Percentiles rank a stretch among this genome's conserved stretches.
These are phyloP conservation scores for Aspergillus alliaceus DNA, from an alignment of 2,329 filamentous ascomycete genomes.

Conservation along the genomic window DNA sequence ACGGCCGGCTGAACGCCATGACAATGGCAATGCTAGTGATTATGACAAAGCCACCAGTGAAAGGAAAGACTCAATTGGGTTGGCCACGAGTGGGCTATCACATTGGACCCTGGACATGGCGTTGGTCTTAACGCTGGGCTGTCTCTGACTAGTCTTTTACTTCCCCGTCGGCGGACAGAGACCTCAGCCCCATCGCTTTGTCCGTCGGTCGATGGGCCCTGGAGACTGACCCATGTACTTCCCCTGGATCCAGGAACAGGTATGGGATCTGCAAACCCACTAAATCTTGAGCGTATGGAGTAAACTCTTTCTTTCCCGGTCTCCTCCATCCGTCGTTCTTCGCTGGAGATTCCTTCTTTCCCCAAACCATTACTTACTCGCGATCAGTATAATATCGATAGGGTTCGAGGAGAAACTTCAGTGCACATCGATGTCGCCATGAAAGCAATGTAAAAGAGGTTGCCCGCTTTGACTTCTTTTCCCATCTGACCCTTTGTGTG, in stretches of 20 bases:
- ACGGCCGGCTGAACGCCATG: background rate
- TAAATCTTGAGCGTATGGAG: slow-evolving; percentile 1
- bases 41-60: background rate
- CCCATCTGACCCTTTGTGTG: background rate
- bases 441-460: slow-evolving; percentile 1
- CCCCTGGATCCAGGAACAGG: slow-evolving; percentile 18
- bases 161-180: slow-evolving; percentile 2
- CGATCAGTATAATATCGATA: background rate
- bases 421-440: slow-evolving; percentile 8
- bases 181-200: slow-evolving; percentile 10
- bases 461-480: background rate
- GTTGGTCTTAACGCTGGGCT: background rate
- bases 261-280: slow-evolving; percentile 18
- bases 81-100: background rate
- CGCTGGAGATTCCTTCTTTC: background rate
- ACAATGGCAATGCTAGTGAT: background rate
- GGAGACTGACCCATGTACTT: slow-evolving; percentile 13
- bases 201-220: slow-evolving; percentile 10
- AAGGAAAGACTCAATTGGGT: background rate
- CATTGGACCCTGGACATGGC: background rate
- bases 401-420: background rate
- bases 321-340: slow-evolving; percentile 2
- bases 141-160: background rate
- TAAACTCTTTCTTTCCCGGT: slow-evolving; percentile 6
- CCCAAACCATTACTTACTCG: background rate